Evolutionary conservation across 2,329 filamentous ascomycete genomes (phyloP), one percentile per base, ranked within the genome.

Genomic region (Xylaria sp.): DNA sequence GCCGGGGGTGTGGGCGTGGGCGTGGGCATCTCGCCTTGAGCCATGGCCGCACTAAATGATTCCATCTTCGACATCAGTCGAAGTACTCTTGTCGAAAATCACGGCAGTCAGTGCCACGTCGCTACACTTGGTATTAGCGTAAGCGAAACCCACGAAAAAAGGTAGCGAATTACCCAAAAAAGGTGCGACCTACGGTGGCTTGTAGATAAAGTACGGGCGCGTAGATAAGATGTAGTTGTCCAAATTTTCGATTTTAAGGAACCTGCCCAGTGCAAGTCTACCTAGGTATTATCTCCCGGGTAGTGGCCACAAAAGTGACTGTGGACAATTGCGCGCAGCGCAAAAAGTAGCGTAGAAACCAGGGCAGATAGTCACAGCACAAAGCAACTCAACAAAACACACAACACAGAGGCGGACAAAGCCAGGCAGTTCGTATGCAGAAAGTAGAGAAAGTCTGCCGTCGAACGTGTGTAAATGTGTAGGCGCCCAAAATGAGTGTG

Each of bases 11-110:
- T 37, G 34, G 34, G 34, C 34, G 34, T 37, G 34, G 34, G 34
- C 10, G 34, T 61, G 60, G 57, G 25, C 37, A 56, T 46, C 15
- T 37, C 32, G 55, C 41, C 25, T 18, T 37, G 48, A 44, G 52
- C 44, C 28, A 56, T 62, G 32, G 54, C 32, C 9, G 51, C 20
- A 58, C 20, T 51, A 20, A n/a, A 23, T 62, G 64, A n/a, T 23
- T 70, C 39, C 63, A 67, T 72, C 2, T 25, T 63, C 13, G 61
- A 58, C 55, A 44, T n/a, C 12, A 15, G 32, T 46, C 25, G 7
- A 25, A n/a, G 20, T 60, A 9, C n/a, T 9, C 5, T n/a, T 15
- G 6, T 28, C 8, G 8, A 57, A 18, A 37, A 28, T 23, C n/a
- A 10, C 9, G 37, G 13, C 9, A 25, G 37, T 20, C 20, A 25